Base-by-base conservation (phyloP, 2,329 filamentous ascomycete species). In the Cryphonectria naterciae region DNA sequence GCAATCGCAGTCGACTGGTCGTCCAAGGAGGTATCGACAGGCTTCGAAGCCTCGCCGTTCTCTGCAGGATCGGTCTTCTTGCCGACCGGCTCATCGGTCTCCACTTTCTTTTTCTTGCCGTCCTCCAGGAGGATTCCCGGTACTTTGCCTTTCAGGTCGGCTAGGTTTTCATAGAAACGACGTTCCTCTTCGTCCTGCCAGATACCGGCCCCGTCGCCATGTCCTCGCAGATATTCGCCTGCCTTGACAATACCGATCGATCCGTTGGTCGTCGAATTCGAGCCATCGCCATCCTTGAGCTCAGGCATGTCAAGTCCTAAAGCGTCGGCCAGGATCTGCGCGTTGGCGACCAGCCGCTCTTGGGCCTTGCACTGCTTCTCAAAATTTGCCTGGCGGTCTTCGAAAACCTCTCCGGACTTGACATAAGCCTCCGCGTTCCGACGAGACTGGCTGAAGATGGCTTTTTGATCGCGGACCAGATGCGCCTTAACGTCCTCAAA, bases 181-280 rank as follows among this genome's bases (percentile, higher is more conserved):
- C 96, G 91, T 81, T 99, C 95, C 68, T 99, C 96, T 78, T 99
- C 96, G 76, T 99, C 96, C 82, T 98, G 95, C 96, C 96, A 99
- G 73, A 99, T 98, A 0, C 96, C 96, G 35, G 95, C 89, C 28
- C 94, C 95, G 71, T 98, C 95, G 32, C 91, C 92, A 79, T 97
- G 93, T 17, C 94, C 95, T 52, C 94, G 92, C 54, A 98, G 85
- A 77, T 98, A 98, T 76, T 98, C 95, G 0, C 94, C 93, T 15
- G 95, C 92, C 82, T 98, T 98, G 75, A 98, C 92, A 54, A 98
- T 88, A 46, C 96, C 96, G 76, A 99, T 98, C 1, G 92, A 91
- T 68, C 93, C 91, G 77, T 92, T 92, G 0, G 89, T 86, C 35
- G 87, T 82, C 43, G 87, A 85, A 60, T 91, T 87, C 32, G 88